phyloP scores from a whole-genome alignment of 1,284 basidiomycete genomes.

The Sphagnurus paluster region DNA sequence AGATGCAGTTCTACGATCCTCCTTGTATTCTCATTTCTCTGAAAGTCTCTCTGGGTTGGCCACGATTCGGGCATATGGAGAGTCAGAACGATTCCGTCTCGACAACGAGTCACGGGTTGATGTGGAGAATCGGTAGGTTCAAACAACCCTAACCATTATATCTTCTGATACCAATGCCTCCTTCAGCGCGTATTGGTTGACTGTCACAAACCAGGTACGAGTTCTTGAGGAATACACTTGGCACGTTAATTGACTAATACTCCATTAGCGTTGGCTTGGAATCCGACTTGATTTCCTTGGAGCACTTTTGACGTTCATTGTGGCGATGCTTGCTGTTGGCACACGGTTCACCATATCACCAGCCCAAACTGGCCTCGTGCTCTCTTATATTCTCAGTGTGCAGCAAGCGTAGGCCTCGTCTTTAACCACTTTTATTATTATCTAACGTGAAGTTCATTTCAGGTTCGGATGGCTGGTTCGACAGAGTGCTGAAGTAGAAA shows the following conservation, averaged over 20 bases:
- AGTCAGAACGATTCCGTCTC: constrained; percentile 64
- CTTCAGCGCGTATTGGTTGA: constrained; percentile 81
- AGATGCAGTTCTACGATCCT: constrained; percentile 63
- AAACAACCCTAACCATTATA: neutral
- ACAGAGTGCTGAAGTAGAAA: constrained; percentile 85
- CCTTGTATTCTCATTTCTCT: constrained; percentile 85
- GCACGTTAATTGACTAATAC: constrained; percentile 5
- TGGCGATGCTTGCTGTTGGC: constrained; percentile 78
- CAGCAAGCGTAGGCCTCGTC: constrained; percentile 53
- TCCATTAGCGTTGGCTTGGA: constrained; percentile 79
- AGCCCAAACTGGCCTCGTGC: constrained; percentile 71
- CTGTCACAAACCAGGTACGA: constrained; percentile 71
- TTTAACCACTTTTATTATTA: constrained; percentile 7
- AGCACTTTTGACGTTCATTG: constrained; percentile 72
- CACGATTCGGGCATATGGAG: constrained; percentile 87
- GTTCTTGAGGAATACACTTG: constrained; percentile 8
- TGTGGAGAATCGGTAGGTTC: constrained; percentile 72
- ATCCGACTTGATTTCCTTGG: constrained; percentile 88
- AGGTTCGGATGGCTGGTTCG: constrained; percentile 84
- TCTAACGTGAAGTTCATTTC: constrained; percentile 7
- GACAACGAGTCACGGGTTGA: constrained; percentile 84
- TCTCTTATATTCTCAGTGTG: constrained; percentile 78
- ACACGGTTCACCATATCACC: constrained; percentile 77
- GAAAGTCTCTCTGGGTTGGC: constrained; percentile 86
- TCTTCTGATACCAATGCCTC: neutral